A percentile compares a stretch with the other conserved stretches of the same genome.
Conservation (phyloP, 352 stramenopile genomes). For the Globisporangium ultimum region DNA sequence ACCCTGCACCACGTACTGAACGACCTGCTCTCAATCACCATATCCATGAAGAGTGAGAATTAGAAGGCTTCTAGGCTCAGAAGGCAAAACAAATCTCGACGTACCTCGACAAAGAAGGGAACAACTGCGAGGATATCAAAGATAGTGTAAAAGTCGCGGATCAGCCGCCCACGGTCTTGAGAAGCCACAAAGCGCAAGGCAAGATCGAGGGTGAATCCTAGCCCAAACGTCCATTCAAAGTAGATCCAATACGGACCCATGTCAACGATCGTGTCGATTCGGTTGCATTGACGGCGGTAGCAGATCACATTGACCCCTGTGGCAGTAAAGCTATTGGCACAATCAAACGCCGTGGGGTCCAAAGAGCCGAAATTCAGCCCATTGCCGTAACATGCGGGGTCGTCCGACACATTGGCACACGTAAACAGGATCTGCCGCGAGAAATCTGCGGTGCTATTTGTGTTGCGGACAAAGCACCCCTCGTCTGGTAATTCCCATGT, state of each 20-base stretch:
- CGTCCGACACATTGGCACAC: slow-evolving; percentile 20
- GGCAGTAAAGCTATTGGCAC: slow-evolving; percentile 29
- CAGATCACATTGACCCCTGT: slow-evolving; percentile 36
- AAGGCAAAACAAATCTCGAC: neutral
- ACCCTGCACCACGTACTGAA: slow-evolving; percentile 23
- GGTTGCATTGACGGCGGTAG: slow-evolving; percentile 46
- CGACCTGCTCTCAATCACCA: slow-evolving; percentile 10
- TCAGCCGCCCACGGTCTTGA: slow-evolving; percentile 30
- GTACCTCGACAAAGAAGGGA: slow-evolving; percentile 63
- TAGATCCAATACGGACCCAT: slow-evolving; percentile 80
- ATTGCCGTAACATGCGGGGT: slow-evolving; percentile 38
- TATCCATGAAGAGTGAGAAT: neutral
- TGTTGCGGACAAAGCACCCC: slow-evolving; percentile 45
- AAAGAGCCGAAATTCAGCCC: slow-evolving; percentile 57
- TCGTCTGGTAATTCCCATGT: slow-evolving; percentile 19
- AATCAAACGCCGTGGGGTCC: slow-evolving; percentile 19
- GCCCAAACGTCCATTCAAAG: slow-evolving; percentile 64
- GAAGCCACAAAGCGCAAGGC: slow-evolving; percentile 52
- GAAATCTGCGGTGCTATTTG: slow-evolving; percentile 29
- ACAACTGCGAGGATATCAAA: slow-evolving; percentile 65
- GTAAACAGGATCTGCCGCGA: slow-evolving; percentile 35
- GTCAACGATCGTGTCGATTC: slow-evolving; percentile 31
- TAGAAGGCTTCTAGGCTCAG: neutral
- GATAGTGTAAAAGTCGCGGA: slow-evolving; percentile 56
- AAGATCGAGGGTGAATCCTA: slow-evolving; percentile 56